Percentiles rank a stretch among this genome's conserved stretches.
These are phyloP conservation scores for Eutrema yunnanense DNA, from an alignment of 345 rosid species.

Conservation along the genomic window DNA sequence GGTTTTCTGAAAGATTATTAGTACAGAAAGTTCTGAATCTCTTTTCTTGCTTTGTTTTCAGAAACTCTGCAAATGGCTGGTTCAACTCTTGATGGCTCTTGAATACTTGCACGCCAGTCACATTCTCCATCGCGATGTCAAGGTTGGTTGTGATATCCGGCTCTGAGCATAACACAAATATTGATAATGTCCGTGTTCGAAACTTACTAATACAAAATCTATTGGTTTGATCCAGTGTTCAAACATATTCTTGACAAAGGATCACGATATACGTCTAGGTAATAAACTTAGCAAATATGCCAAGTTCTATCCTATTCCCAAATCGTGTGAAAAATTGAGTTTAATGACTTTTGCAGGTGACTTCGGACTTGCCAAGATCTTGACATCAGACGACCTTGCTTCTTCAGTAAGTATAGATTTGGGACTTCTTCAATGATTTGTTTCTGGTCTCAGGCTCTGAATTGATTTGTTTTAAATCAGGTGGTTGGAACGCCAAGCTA, in stretches of 20 bases:
- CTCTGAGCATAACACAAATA: not conserved
- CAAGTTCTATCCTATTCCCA: not conserved
- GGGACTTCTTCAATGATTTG: not conserved
- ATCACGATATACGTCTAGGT: slow-evolving; percentile 90
- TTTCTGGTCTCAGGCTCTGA: slow-evolving; percentile 9
- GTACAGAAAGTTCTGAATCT: not conserved
- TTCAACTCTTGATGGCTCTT: slow-evolving; percentile 94
- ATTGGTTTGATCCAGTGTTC: slow-evolving; percentile 56
- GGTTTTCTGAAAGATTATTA: not conserved
- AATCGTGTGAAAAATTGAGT: not conserved
- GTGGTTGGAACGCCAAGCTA: slow-evolving; percentile 99
- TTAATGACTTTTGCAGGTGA: slow-evolving; percentile 56
- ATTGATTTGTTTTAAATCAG: slow-evolving; percentile 34
- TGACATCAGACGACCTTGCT: slow-evolving; percentile 95
- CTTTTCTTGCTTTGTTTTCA: slow-evolving; percentile 29
- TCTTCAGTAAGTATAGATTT: slow-evolving; percentile 64
- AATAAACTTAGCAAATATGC: slow-evolving; percentile 25
- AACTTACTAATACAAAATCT: slow-evolving; percentile 4
- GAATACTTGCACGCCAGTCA: slow-evolving; percentile 90
- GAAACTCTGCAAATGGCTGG: slow-evolving; percentile 96
- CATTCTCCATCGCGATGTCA: slow-evolving; percentile 98
- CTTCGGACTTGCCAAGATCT: slow-evolving; percentile 95
- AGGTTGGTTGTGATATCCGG: slow-evolving; percentile 46
- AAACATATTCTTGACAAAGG: slow-evolving; percentile 92
- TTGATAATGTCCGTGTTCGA: not conserved